Evolutionary conservation across 345 rosid genomes (phyloP), one percentile per base, ranked within the genome.

Genomic region (Tarenaya hassleriana): DNA sequence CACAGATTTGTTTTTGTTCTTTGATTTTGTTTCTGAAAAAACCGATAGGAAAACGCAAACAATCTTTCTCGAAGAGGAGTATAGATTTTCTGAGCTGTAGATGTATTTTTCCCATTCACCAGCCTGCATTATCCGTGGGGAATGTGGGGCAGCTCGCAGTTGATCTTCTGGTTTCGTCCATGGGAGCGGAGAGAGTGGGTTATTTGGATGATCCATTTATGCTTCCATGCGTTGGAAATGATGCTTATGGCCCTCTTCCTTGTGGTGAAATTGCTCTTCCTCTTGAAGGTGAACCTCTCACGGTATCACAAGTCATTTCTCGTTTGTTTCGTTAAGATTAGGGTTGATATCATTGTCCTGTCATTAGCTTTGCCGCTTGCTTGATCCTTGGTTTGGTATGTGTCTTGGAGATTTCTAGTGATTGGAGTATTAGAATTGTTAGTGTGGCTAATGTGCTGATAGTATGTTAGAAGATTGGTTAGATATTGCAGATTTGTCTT

Each of bases 41-140:
- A n/a, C n/a, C n/a, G n/a, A n/a, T n/a, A n/a, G n/a, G n/a, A n/a
- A n/a, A n/a, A n/a, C n/a, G n/a, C n/a, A n/a, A n/a, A n/a, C n/a
- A 34, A 38, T 31, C 10, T 53, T 55, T 53, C 17, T 34, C 3
- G 1, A 27, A 18, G 38, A 3, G 17, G 33, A 48, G 39, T 34
- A 9, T 34, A 48, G 47, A 27, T 47, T 42, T 43, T 37, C 42
- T 3, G 50, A n/a, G 37, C 12, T 18, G 24, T 34, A 16, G 11
- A 45, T 10, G 13, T 52, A 50, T 4, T 53, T 56, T 57, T 59
- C 32, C 15, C 39, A 10, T 0, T 5, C 7, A 60, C 56, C 56
- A 92, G 95, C 98, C 97, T 29, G 97, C 96, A 18, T 55, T 92
- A 49, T 92, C 94, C 35, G 79, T 83, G 32, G 96, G 98, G 56